Evolutionary conservation across 352 stramenopile species (phyloP), one percentile per base, ranked within the genome.

Genomic region (Halophytophthora polymorphica): DNA sequence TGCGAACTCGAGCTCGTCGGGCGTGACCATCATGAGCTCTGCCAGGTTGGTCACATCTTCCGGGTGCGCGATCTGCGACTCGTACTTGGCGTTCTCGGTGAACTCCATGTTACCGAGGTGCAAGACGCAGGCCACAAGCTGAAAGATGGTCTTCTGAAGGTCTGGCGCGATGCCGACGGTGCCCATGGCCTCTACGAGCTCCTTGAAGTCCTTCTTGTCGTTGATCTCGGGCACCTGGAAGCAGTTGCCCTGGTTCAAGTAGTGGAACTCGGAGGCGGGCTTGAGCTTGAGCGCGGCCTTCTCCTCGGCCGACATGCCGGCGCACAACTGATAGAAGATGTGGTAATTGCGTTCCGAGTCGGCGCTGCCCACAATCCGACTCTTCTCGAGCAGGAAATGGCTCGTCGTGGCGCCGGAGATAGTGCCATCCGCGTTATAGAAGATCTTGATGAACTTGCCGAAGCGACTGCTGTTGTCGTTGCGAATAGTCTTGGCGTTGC

Each of bases 301-400:
- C 6, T 93, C 75, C 2, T 76, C 75, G 1, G 72, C 45, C 0
- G 77, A 46, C 61, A 94, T 72, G 33, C 88, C 93, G 0, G 86
- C 81, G 58, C 95, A 95, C 14, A 99, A 64, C 67, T 99, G 89
- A 70, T 99, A 99, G 64, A 99, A 99, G 33, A 99, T 96, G 70
- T 99, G 97, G 77, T 98, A 99, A 69, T 99, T 99, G 17, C 97
- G 78, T 73, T 99, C 97, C 3, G 90, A 70, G 15, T 95, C 66
- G 4, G 79, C 83, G 67, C 97, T 97, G 21, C 86, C 83, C 1
- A 98, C 86, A 22, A 99, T 94, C 15, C 96, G 92, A 51, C 95
- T 97, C 71, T 99, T 99, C 66, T 99, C 97, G 12, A 99, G 74
- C 39, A 99, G 77, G 62, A 99, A 99, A 25, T 98, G 97, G 54